Evolutionary conservation across 2,329 filamentous ascomycete genomes (phyloP).

Genomic region (Dactylellina leptospora): DNA sequence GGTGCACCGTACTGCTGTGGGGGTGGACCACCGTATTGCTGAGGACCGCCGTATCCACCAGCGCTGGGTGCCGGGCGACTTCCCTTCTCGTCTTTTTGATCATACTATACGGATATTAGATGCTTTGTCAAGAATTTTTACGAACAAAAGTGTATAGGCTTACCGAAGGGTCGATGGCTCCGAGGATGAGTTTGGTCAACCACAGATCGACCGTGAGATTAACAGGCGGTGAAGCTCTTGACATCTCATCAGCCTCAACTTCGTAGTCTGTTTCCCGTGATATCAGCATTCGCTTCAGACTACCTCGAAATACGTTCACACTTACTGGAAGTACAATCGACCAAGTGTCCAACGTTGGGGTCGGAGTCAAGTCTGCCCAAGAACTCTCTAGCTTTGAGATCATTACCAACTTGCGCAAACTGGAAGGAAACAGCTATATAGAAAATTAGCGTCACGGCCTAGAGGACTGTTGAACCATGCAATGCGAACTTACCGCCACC

Average conservation of each 20-base stretch:
- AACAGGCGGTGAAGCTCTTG: slow-evolving; percentile 69
- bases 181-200: slow-evolving; percentile 70
- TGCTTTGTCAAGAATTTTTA: slow-evolving; percentile 1
- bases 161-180: slow-evolving; percentile 70
- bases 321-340: slow-evolving; percentile 75
- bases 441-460: background rate
- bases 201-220: slow-evolving; percentile 72
- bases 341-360: slow-evolving; percentile 68
- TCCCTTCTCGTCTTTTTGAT: slow-evolving; percentile 59
- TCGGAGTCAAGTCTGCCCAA: slow-evolving; percentile 72
- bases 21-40: slow-evolving; percentile 58
- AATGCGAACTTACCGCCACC: slow-evolving; percentile 61
- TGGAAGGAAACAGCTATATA: slow-evolving; percentile 68
- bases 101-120: slow-evolving; percentile 58
- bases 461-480: background rate
- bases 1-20: slow-evolving; percentile 58
- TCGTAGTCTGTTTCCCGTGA: slow-evolving; percentile 67
- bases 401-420: slow-evolving; percentile 75
- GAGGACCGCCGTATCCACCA: slow-evolving; percentile 58
- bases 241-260: slow-evolving; percentile 74
- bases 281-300: background rate
- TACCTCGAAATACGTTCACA: slow-evolving; percentile 48
- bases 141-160: slow-evolving; percentile 57
- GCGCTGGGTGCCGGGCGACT: slow-evolving; percentile 58
- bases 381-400: slow-evolving; percentile 71